phyloP scores from a whole-genome alignment of 306 rosid genomes.

The Sechiopsis laciniata region DNA sequence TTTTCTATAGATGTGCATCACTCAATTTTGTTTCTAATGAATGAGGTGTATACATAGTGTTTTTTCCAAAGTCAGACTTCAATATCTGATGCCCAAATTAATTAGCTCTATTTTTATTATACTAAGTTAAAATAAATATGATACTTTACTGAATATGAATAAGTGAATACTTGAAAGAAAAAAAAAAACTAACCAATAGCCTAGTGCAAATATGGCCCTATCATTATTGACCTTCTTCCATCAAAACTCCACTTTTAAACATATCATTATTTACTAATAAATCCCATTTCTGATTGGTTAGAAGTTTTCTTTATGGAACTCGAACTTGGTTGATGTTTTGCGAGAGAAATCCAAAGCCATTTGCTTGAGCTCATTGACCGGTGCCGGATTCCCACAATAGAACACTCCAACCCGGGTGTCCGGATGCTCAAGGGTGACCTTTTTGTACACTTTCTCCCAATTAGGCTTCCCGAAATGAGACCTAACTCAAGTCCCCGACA shows the following conservation, averaged over 20 bases:
- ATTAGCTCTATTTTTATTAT: too few relatives aligned
- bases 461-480: too few relatives aligned
- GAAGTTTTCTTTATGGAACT: slow-evolving; percentile 52
- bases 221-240: not conserved
- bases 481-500: slow-evolving; percentile 38
- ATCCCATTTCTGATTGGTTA: not conserved
- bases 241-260: not conserved
- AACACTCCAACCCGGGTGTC: slow-evolving; percentile 42
- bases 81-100: too few relatives aligned
- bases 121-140: too few relatives aligned
- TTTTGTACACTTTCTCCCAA: slow-evolving; percentile 48
- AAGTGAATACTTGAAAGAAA: too few relatives aligned
- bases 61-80: too few relatives aligned
- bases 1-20: too few relatives aligned
- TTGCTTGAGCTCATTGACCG: slow-evolving; percentile 32
- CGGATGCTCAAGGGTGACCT: not conserved
- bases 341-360: slow-evolving; percentile 44
- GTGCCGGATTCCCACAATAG: slow-evolving; percentile 50
- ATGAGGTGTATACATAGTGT: too few relatives aligned
- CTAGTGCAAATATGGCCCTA: too few relatives aligned
- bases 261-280: not conserved
- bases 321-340: slow-evolving; percentile 47
- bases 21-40: too few relatives aligned
- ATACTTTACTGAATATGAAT: too few relatives aligned
- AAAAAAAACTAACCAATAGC: too few relatives aligned